Evolutionary conservation across 2,329 filamentous ascomycete species (phyloP), one percentile per base, ranked within the genome.

Genomic region (Chaetomiaceae sp.): DNA sequence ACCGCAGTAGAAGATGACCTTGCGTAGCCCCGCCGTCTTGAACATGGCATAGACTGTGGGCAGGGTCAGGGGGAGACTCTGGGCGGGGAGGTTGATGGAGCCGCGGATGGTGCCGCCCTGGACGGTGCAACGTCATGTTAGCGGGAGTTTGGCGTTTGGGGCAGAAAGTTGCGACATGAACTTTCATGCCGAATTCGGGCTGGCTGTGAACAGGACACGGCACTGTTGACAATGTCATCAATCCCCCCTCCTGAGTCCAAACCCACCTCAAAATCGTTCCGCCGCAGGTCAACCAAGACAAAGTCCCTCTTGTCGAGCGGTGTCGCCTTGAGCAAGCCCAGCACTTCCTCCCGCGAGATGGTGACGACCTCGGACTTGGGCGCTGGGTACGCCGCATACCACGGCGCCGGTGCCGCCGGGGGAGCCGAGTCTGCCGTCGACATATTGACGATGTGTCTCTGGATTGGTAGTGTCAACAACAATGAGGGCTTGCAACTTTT

Each of bases 101-200:
- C 70, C 71, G 10, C 66, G 68, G 56, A 83, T 79, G 0, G 75
- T 78, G 39, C 79, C 79, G 37, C 80, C 79, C 78, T 79, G 53
- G 17, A n/a, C n/a, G n/a, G n/a, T n/a, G n/a, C n/a, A n/a, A n/a
- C n/a, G n/a, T n/a, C n/a, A n/a, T n/a, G n/a, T n/a, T n/a, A n/a
- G n/a, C n/a, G n/a, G n/a, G n/a, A n/a, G n/a, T n/a, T n/a, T n/a
- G n/a, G n/a, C n/a, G n/a, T n/a, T n/a, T n/a, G n/a, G n/a, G n/a
- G n/a, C n/a, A n/a, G n/a, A n/a, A n/a, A n/a, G n/a, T n/a, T n/a
- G n/a, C n/a, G 25, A 21, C 17, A 50, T 27, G 25, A 27, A 27
- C 25, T 27, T 10, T 6, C 25, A 7, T 27, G 25, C 25, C 10
- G 25, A n/a, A n/a, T 27, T 6, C 6, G 6, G 10, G 10, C 25